phyloP scores from a whole-genome alignment of 176 grass and related monocot genomes.

The Elaeis guineensis region DNA sequence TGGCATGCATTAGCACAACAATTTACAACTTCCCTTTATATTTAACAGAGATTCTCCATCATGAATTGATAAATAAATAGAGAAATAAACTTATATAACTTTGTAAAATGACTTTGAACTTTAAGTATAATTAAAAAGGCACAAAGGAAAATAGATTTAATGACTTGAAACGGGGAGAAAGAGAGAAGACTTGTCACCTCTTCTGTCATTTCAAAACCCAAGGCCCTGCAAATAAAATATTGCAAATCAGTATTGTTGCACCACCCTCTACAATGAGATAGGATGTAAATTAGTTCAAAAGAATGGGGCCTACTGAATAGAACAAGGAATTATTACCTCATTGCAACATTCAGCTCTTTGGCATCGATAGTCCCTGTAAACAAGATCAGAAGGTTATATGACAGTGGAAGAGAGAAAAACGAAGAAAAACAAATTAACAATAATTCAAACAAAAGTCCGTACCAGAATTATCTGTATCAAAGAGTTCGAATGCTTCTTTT shows the following conservation, averaged over 20 bases:
- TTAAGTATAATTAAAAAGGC: too few relatives aligned
- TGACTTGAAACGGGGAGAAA: background rate
- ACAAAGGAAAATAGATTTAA: background rate
- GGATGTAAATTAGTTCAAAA: background rate
- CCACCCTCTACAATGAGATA: slow-evolving; percentile 8
- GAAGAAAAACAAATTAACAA: background rate
- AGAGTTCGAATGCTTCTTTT: slow-evolving; percentile 71
- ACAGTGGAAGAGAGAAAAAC: too few relatives aligned
- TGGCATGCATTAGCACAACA: too few relatives aligned
- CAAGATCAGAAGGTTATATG: background rate
- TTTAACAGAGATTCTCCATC: too few relatives aligned
- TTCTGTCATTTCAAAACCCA: slow-evolving; percentile 78
- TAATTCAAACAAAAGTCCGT: background rate
- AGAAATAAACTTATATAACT: too few relatives aligned
- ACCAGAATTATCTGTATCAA: slow-evolving; percentile 82
- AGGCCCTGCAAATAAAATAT: slow-evolving; percentile 38
- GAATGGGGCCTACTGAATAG: background rate
- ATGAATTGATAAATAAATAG: too few relatives aligned
- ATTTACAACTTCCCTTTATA: too few relatives aligned
- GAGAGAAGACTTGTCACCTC: slow-evolving; percentile 36
- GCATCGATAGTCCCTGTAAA: slow-evolving; percentile 59
- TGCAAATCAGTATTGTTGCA: background rate
- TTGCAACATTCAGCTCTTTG: slow-evolving; percentile 60
- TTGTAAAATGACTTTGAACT: too few relatives aligned
- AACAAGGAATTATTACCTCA: slow-evolving; percentile 42